Percentiles rank a stretch among this genome's conserved stretches.
Conservation (phyloP, 2,329 filamentous ascomycete species). For the Calonectria naviculata region DNA sequence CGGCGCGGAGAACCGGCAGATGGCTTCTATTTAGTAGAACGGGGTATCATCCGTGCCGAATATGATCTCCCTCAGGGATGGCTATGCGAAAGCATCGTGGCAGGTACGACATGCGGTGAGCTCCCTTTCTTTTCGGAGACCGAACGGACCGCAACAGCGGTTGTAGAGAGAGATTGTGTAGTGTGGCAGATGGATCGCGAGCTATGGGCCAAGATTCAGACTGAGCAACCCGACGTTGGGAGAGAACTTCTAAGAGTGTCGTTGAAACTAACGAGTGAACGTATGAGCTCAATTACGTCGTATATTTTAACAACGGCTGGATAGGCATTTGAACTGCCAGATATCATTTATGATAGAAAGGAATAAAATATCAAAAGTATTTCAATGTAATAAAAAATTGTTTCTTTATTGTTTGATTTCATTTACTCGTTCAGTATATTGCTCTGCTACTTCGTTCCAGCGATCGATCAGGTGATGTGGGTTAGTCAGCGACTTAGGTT, state of each 20-base stretch:
- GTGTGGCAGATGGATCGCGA: slow-evolving; percentile 83
- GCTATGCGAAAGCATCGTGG: slow-evolving; percentile 91
- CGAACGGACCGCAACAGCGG: slow-evolving; percentile 84
- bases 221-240: slow-evolving; percentile 79
- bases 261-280: slow-evolving; percentile 93
- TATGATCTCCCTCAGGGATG: slow-evolving; percentile 91
- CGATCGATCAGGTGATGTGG: not conserved
- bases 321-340: slow-evolving; percentile 33
- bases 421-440: not conserved
- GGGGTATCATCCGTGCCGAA: slow-evolving; percentile 88
- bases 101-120: slow-evolving; percentile 95
- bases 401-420: not conserved
- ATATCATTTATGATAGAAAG: slow-evolving; percentile 2
- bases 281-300: slow-evolving; percentile 79
- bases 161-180: slow-evolving; percentile 83
- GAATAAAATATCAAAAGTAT: not conserved
- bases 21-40: slow-evolving; percentile 91
- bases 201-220: slow-evolving; percentile 79
- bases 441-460: not conserved
- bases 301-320: slow-evolving; percentile 64
- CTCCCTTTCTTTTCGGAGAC: slow-evolving; percentile 97
- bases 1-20: slow-evolving; percentile 79
- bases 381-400: not conserved
- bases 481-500: slow-evolving; percentile 30
- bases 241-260: slow-evolving; percentile 86